Evolutionary conservation across 2,329 filamentous ascomycete genomes (phyloP).

Genomic region (Arthroderma uncinatum): DNA sequence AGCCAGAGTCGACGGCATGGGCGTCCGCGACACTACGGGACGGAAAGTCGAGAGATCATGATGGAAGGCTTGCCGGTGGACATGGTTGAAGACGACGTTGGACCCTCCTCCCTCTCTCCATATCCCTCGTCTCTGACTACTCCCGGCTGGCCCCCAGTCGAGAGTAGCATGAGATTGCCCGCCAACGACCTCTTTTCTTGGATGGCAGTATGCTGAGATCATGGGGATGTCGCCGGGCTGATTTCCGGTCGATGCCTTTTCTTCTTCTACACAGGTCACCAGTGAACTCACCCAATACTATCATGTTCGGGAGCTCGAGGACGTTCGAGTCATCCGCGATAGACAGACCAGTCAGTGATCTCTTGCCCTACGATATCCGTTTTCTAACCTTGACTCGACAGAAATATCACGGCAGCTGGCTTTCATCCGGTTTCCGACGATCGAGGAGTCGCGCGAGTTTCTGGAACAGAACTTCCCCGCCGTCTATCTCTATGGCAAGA

Average conservation of each 20-base stretch:
- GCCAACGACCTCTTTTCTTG: conserved; percentile 18
- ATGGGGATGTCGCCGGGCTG: conserved; percentile 22
- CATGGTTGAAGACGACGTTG: conserved; percentile 43
- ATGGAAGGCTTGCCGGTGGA: conserved; percentile 40
- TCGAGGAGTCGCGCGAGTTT: conserved; percentile 43
- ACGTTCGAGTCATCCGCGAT: conserved; percentile 48
- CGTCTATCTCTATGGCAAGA: conserved; percentile 40
- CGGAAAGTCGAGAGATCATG: conserved; percentile 40
- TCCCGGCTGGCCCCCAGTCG: no score
- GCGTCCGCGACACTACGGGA: conserved; percentile 29
- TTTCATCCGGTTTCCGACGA: conserved; percentile 43
- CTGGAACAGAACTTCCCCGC: conserved; percentile 42
- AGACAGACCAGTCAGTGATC: conserved; percentile 47
- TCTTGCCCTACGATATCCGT: no score
- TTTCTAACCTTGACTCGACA: conserved; percentile 19
- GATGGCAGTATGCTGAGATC: conserved; percentile 31
- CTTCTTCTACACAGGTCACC: conserved; percentile 41
- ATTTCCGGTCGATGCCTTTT: conserved; percentile 25
- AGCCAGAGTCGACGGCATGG: conserved; percentile 26
- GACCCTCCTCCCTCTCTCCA: conserved; percentile 25
- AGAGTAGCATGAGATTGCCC: background rate
- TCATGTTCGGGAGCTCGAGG: conserved; percentile 43
- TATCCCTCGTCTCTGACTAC: conserved; percentile 9
- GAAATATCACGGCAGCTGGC: conserved; percentile 46
- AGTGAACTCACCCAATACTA: conserved; percentile 44